Evolutionary conservation across 2,329 filamentous ascomycete genomes (phyloP).

Genomic region (Penicillium digitatum): DNA sequence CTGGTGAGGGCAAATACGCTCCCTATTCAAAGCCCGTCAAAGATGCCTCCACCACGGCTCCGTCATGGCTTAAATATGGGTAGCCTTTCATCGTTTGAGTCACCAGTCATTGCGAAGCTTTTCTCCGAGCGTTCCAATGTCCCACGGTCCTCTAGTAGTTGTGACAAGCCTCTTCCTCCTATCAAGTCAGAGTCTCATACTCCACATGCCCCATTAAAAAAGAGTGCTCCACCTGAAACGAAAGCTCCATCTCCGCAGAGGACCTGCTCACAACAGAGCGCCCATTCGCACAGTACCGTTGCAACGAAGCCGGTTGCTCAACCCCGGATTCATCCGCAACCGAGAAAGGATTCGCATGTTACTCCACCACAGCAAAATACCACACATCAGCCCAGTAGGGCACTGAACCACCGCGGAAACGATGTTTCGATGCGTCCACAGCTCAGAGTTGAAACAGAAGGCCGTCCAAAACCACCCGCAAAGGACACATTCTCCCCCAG

Average conservation of each 20-base stretch:
- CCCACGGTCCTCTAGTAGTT: constrained; percentile 13
- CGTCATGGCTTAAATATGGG: constrained; percentile 7
- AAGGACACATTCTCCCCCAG: constrained; percentile 10
- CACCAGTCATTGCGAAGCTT: constrained; percentile 8
- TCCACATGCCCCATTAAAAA: background rate
- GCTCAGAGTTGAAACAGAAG: background rate
- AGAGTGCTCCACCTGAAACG: background rate
- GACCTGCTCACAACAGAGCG: background rate
- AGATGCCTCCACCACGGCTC: constrained; percentile 8
- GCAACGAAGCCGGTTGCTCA: background rate
- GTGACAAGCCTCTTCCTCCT: constrained; percentile 22
- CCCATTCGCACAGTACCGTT: background rate
- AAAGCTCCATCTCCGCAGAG: background rate
- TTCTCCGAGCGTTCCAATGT: constrained; percentile 12
- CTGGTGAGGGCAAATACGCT: constrained; percentile 24
- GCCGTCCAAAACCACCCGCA: constrained; percentile 9
- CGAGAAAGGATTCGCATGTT: background rate
- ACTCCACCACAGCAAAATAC: background rate
- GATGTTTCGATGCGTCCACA: background rate
- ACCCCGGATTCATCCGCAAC: background rate
- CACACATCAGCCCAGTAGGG: background rate
- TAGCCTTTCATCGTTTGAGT: constrained; percentile 12
- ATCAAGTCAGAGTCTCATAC: constrained; percentile 15
- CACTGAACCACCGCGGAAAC: background rate
- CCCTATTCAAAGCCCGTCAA: constrained; percentile 17